These are phyloP conservation scores for Anacardium occidentale DNA, from an alignment of 345 rosid genomes.

Conservation along the genomic window DNA sequence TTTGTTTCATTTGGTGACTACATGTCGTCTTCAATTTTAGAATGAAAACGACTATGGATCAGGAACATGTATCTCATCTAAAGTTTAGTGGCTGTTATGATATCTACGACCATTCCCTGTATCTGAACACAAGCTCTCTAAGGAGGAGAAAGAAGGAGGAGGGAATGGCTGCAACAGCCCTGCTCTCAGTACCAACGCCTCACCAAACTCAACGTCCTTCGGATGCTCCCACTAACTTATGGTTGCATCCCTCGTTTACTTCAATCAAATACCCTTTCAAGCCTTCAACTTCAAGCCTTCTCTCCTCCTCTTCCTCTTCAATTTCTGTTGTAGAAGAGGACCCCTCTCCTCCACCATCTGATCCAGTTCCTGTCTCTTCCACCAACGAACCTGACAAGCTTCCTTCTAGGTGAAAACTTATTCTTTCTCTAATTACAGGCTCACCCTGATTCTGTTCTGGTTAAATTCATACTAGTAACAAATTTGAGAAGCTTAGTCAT, in stretches of 20 bases:
- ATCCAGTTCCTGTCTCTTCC: conserved; percentile 24
- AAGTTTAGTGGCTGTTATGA: neutral
- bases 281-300: conserved; percentile 28
- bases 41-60: neutral
- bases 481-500: too few species aligned
- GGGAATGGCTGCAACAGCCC: conserved; percentile 42
- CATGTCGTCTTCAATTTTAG: neutral
- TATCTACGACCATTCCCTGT: neutral
- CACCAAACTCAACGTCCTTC: conserved; percentile 24
- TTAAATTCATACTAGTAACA: too few species aligned
- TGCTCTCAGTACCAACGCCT: conserved; percentile 38
- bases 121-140: neutral
- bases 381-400: conserved; percentile 22
- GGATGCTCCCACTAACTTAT: conserved; percentile 3
- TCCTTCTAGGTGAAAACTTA: conserved; percentile 40
- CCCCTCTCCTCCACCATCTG: conserved; percentile 24
- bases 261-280: conserved; percentile 30
- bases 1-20: neutral
- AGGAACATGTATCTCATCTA: neutral
- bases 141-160: neutral
- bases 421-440: neutral
- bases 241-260: conserved; percentile 23
- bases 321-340: conserved; percentile 40
- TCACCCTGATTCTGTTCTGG: neutral
- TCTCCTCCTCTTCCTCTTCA: conserved; percentile 38